Conservation (phyloP, 441 rosid species). For the Populus tomentosa region DNA sequence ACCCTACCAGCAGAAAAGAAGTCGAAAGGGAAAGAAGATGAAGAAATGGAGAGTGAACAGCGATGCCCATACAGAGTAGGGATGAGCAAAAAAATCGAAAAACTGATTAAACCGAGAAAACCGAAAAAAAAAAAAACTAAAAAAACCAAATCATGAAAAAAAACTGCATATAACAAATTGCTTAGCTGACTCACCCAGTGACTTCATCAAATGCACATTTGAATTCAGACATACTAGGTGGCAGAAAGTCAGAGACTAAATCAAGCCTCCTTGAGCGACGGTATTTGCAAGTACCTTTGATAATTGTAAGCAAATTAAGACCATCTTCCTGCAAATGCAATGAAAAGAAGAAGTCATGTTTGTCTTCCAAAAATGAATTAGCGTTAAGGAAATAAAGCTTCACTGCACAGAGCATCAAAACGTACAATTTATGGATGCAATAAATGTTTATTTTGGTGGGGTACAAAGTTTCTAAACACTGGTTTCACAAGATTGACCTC, state of each 20-base stretch:
- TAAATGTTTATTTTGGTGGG: too few relatives aligned
- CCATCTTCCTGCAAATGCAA: conserved; percentile 55
- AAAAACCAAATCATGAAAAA: too few relatives aligned
- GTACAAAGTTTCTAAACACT: neutral
- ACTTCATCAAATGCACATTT: conserved; percentile 29
- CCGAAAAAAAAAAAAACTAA: too few relatives aligned
- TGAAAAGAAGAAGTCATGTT: neutral
- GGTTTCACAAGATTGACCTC: neutral
- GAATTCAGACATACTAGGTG: conserved; percentile 76
- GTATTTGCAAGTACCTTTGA: conserved; percentile 71
- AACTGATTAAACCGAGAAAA: too few relatives aligned
- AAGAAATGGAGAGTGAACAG: neutral
- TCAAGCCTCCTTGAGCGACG: conserved; percentile 62
- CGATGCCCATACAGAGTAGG: neutral
- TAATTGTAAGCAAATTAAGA: conserved; percentile 57
- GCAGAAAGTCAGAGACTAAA: conserved; percentile 61
- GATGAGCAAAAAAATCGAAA: too few relatives aligned
- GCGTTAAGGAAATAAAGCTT: neutral
- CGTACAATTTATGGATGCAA: neutral
- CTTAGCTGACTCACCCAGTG: conserved; percentile 38
- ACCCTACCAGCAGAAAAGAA: too few relatives aligned
- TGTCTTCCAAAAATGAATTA: neutral
- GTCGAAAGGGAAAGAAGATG: neutral
- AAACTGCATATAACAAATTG: neutral
- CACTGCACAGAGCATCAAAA: neutral